Percentiles rank a stretch among this genome's conserved stretches.
phyloP scores from a whole-genome alignment of 257 asterid species.

The Gentiana straminea region DNA sequence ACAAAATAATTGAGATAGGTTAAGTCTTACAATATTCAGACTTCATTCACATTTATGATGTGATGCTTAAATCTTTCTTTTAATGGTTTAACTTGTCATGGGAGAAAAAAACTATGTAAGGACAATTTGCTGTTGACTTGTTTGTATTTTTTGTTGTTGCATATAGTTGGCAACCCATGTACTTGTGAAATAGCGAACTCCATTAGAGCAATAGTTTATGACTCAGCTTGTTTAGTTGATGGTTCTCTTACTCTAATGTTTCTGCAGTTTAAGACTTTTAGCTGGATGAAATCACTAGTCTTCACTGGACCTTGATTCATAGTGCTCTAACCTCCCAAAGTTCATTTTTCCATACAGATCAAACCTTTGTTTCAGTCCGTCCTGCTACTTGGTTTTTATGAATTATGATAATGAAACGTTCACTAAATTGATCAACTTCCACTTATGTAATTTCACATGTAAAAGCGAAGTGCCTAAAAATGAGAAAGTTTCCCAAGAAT shows the following conservation, averaged over 20 bases:
- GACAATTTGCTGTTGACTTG: too few species aligned
- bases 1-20: conserved; percentile 76
- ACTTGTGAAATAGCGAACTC: too few species aligned
- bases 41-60: too few species aligned
- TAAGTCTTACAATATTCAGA: conserved; percentile 5
- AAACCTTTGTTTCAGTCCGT: background rate
- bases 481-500: background rate
- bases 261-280: background rate
- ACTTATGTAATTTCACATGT: background rate
- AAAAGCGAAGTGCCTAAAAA: background rate
- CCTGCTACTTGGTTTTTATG: background rate
- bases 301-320: background rate
- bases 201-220: too few species aligned
- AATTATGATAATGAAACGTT: background rate
- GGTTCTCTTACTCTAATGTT: background rate
- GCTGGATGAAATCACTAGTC: background rate
- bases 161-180: too few species aligned
- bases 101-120: too few species aligned
- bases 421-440: background rate
- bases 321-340: too few species aligned
- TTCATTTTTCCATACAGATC: too few species aligned
- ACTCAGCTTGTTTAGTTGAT: too few species aligned
- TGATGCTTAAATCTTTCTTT: too few species aligned
- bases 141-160: too few species aligned
- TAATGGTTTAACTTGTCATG: too few species aligned